These are phyloP conservation scores for Phaffia rhodozyma DNA, from an alignment of 1,284 basidiomycete genomes.

Conservation along the genomic window DNA sequence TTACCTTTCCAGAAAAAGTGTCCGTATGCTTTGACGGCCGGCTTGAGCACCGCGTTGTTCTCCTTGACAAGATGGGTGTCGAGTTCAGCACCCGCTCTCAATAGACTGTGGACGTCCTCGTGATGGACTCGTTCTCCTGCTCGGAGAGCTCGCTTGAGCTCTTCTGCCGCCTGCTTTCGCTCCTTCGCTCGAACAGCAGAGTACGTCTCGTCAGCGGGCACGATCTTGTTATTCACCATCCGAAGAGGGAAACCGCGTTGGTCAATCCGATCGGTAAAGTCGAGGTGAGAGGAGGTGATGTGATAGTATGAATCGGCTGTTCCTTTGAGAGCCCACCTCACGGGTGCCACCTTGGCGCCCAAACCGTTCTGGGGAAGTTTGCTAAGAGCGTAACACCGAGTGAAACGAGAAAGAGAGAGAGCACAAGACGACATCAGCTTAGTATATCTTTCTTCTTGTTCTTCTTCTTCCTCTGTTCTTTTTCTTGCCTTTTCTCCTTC, in stretches of 20 bases:
- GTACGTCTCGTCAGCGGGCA: constrained; percentile 10
- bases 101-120: not conserved
- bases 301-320: constrained; percentile 11
- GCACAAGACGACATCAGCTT: not conserved
- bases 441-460: too few species aligned
- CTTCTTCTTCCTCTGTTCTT: too few species aligned
- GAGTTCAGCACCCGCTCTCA: not conserved
- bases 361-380: constrained; percentile 16
- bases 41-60: constrained; percentile 3
- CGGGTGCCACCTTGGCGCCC: constrained; percentile 11
- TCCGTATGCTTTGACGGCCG: constrained; percentile 10
- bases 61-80: not conserved
- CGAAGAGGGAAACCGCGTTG: not conserved
- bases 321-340: constrained; percentile 10
- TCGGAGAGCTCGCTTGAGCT: not conserved
- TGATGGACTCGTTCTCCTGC: constrained; percentile 8
- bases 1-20: constrained; percentile 1
- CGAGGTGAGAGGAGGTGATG: constrained; percentile 12
- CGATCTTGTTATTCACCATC: not conserved
- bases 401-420: not conserved
- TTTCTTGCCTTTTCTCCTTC: too few species aligned
- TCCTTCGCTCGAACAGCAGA: not conserved
- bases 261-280: not conserved
- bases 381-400: not conserved
- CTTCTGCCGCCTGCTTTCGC: not conserved